phyloP scores from a whole-genome alignment of 441 rosid species.

The Bruguiera hainesii region DNA sequence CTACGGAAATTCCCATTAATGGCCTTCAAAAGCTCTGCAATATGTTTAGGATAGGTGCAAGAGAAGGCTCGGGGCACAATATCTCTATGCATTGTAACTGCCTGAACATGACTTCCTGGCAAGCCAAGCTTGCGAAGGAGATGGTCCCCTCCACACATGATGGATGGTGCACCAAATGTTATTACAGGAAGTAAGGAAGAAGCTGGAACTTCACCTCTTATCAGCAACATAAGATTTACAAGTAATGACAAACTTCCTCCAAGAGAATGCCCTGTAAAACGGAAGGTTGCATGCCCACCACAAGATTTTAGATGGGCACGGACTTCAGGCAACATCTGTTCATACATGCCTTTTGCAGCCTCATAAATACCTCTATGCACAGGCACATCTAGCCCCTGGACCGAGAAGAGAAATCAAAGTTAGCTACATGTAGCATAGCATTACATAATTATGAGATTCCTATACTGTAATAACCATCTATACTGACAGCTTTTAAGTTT shows the following conservation, averaged over 20 bases:
- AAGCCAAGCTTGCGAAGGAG: constrained; percentile 80
- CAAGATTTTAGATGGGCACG: constrained; percentile 52
- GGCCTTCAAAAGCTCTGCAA: constrained; percentile 84
- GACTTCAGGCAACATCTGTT: constrained; percentile 89
- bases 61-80: constrained; percentile 96
- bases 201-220: constrained; percentile 78
- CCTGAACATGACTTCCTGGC: constrained; percentile 73
- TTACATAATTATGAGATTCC: neutral
- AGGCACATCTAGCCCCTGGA: constrained; percentile 65
- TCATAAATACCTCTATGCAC: constrained; percentile 96
- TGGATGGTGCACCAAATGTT: constrained; percentile 86
- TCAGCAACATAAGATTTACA: constrained; percentile 71
- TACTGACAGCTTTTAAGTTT: neutral
- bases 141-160: constrained; percentile 85
- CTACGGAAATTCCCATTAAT: constrained; percentile 77
- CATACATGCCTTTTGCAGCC: constrained; percentile 96
- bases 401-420: constrained; percentile 14
- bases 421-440: neutral
- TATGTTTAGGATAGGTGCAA: constrained; percentile 82
- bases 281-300: constrained; percentile 58
- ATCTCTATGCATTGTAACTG: constrained; percentile 80
- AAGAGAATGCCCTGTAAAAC: constrained; percentile 93
- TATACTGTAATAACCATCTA: neutral
- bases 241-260: constrained; percentile 93
- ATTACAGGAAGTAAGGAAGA: constrained; percentile 80